phyloP scores from a whole-genome alignment of 768 basidiomycete genomes.

The Pleurotus sapidus region DNA sequence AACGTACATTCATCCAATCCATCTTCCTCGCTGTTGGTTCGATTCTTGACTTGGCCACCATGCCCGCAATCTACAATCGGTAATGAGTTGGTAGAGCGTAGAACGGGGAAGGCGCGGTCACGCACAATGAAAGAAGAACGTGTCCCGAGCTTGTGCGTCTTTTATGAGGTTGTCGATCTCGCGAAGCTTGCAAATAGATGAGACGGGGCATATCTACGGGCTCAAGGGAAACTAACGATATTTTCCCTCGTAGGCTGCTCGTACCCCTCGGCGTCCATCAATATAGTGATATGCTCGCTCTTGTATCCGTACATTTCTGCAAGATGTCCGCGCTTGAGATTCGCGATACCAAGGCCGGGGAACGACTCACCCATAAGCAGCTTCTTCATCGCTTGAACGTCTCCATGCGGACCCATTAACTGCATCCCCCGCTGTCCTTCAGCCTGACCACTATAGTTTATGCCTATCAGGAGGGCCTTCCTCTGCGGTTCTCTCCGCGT shows the following conservation, averaged over 20 bases:
- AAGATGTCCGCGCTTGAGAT: not conserved
- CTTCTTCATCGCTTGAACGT: slow-evolving; percentile 30
- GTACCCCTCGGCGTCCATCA: slow-evolving; percentile 21
- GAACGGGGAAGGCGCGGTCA: not conserved
- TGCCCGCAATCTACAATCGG: slow-evolving; percentile 45
- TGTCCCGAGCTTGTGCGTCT: slow-evolving; percentile 28
- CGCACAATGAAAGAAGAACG: slow-evolving; percentile 33
- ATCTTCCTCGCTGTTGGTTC: slow-evolving; percentile 45
- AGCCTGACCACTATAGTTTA: slow-evolving; percentile 19
- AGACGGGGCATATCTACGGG: not conserved
- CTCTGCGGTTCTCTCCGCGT: slow-evolving; percentile 11
- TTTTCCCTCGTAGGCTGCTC: slow-evolving; percentile 24
- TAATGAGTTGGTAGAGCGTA: too few species aligned
- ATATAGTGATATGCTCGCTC: slow-evolving; percentile 21
- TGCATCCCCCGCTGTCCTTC: not conserved
- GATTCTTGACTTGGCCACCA: slow-evolving; percentile 39
- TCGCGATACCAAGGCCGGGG: not conserved
- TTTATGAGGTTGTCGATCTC: slow-evolving; percentile 29
- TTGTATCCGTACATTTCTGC: slow-evolving; percentile 27
- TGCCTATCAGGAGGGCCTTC: slow-evolving; percentile 35
- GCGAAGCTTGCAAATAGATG: slow-evolving; percentile 15
- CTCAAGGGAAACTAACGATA: slow-evolving; percentile 23
- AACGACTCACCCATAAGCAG: slow-evolving; percentile 33
- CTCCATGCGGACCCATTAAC: slow-evolving; percentile 35
- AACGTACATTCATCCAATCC: slow-evolving; percentile 50